Evolutionary conservation across 768 basidiomycete genomes (phyloP).

Genomic region (Sarcomyxa edulis): DNA sequence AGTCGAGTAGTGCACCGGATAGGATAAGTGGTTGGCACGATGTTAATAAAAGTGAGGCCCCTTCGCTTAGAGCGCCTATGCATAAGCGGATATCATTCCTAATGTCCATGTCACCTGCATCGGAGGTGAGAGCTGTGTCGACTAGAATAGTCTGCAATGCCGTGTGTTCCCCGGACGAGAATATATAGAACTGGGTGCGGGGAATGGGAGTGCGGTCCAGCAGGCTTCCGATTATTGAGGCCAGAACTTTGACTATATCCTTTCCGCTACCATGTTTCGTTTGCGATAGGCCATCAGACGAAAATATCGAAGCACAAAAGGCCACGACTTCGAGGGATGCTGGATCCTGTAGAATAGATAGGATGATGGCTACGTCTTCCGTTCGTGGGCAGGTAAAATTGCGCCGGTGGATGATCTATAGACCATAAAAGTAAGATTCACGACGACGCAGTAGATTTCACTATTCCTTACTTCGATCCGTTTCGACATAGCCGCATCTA

Average conservation of each 20-base stretch:
- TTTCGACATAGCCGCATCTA: conserved; percentile 32
- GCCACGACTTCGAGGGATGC: conserved; percentile 26
- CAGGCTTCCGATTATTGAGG: conserved; percentile 28
- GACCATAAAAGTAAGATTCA: conserved; percentile 2
- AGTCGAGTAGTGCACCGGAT: conserved; percentile 36
- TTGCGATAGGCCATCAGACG: conserved; percentile 16
- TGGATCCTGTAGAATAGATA: conserved; percentile 39
- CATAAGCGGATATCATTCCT: conserved; percentile 38
- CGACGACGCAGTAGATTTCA: not conserved
- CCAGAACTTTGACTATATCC: conserved; percentile 29
- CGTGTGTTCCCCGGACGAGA: conserved; percentile 33
- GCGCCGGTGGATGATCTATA: conserved; percentile 34
- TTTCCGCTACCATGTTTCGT: conserved; percentile 19
- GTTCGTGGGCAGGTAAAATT: conserved; percentile 37
- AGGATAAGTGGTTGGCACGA: conserved; percentile 43
- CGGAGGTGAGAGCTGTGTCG: conserved; percentile 30
- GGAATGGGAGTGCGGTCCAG: conserved; percentile 16
- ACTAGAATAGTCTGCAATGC: conserved; percentile 38
- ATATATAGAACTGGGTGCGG: conserved; percentile 44
- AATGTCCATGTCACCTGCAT: conserved; percentile 22
- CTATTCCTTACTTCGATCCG: conserved; percentile 24
- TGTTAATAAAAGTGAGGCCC: conserved; percentile 42
- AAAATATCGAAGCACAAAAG: conserved; percentile 31
- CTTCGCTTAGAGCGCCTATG: conserved; percentile 45
- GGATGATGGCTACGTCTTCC: conserved; percentile 40